Evolutionary conservation across 129 eudicot species (phyloP).

Genomic region (Gnaphalium uliginosum): DNA sequence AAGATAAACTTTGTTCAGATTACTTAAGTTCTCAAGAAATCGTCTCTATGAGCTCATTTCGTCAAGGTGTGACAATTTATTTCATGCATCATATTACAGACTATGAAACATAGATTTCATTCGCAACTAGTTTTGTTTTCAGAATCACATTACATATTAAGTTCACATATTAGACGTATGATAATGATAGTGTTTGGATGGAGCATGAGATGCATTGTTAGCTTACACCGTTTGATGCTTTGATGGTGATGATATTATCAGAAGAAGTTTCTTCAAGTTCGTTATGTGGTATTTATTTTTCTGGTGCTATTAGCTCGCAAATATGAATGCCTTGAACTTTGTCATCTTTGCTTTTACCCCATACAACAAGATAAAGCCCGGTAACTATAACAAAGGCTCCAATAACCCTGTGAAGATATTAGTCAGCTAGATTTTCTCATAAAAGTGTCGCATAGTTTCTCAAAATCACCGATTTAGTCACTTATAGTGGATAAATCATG

Average conservation of each 20-base stretch:
- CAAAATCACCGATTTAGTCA: too few relatives aligned
- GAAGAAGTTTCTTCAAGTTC: constrained; percentile 16
- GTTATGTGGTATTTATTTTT: constrained; percentile 20
- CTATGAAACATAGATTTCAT: neutral
- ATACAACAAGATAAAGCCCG: constrained; percentile 77
- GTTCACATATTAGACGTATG: constrained; percentile 11
- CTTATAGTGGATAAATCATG: too few relatives aligned
- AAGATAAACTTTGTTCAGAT: neutral
- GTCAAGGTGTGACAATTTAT: neutral
- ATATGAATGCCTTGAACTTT: constrained; percentile 23
- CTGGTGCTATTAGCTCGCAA: constrained; percentile 34
- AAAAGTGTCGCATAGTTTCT: too few relatives aligned
- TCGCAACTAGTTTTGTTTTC: neutral
- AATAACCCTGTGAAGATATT: constrained; percentile 52
- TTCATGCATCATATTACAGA: neutral
- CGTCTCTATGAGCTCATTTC: neutral
- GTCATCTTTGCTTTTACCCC: constrained; percentile 87
- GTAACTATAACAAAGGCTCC: constrained; percentile 71
- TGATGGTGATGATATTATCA: constrained; percentile 36
- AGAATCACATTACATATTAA: neutral
- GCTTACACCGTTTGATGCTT: constrained; percentile 14
- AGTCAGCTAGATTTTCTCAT: neutral
- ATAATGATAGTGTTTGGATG: neutral
- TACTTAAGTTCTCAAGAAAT: neutral
- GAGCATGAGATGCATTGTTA: neutral